These are phyloP conservation scores for Phialophora expanda DNA, from an alignment of 2,329 filamentous ascomycete genomes.

Conservation along the genomic window DNA sequence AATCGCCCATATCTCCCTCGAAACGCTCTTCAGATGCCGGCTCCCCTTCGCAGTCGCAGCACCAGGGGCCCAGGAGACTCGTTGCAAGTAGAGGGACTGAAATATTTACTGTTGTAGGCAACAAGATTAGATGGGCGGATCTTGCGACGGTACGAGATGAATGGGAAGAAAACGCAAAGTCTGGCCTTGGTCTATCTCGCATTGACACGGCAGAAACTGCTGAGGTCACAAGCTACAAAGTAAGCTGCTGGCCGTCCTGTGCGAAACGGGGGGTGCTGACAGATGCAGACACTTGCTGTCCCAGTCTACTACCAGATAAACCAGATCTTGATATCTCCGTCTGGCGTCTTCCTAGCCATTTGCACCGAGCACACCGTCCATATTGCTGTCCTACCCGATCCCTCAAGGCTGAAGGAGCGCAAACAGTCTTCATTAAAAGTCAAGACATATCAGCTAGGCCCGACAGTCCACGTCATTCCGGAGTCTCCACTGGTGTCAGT, in stretches of 20 bases:
- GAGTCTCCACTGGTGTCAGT: conserved; percentile 79
- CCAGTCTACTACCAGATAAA: conserved; percentile 81
- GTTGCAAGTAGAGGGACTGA: conserved; percentile 84
- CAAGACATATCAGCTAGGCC: conserved; percentile 89
- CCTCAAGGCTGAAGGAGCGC: conserved; percentile 72
- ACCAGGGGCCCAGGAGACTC: conserved; percentile 59
- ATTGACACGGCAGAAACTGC: not conserved
- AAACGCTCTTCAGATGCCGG: conserved; percentile 44
- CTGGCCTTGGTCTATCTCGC: conserved; percentile 23
- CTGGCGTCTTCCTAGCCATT: conserved; percentile 77
- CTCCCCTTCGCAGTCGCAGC: conserved; percentile 39
- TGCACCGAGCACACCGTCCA: conserved; percentile 87
- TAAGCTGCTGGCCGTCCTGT: conserved; percentile 43
- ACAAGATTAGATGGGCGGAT: conserved; percentile 90
- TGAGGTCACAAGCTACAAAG: conserved; percentile 49
- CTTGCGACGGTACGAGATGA: conserved; percentile 76
- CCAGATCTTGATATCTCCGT: conserved; percentile 83
- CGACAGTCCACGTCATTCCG: conserved; percentile 87
- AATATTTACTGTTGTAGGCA: conserved; percentile 84
- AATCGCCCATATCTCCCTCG: conserved; percentile 47
- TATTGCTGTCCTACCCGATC: conserved; percentile 81
- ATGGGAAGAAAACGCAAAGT: conserved; percentile 49
- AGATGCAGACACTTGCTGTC: conserved; percentile 66
- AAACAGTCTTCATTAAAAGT: conserved; percentile 74
- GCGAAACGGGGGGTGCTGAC: conserved; percentile 32